phyloP scores from a whole-genome alignment of 2,329 filamentous ascomycete genomes.

The Fonsecaea monophora region DNA sequence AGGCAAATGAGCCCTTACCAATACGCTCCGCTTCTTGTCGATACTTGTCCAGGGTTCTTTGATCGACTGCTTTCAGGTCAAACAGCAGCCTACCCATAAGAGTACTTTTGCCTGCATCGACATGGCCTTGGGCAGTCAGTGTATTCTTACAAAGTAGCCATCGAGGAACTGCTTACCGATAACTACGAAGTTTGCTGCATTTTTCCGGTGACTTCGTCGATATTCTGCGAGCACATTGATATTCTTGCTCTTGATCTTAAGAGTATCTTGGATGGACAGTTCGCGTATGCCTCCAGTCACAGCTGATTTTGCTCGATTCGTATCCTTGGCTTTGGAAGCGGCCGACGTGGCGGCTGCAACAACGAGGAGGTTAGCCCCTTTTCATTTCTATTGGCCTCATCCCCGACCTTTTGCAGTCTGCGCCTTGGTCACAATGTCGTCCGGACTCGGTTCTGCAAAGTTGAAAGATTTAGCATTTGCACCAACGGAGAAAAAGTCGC shows the following conservation, averaged over 20 bases:
- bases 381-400: slow-evolving; percentile 42
- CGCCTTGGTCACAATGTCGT: slow-evolving; percentile 85
- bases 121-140: slow-evolving; percentile 70
- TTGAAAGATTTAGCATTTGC: slow-evolving; percentile 53
- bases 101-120: slow-evolving; percentile 97
- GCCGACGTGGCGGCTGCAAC: slow-evolving; percentile 44
- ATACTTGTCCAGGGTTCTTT: slow-evolving; percentile 86
- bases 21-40: slow-evolving; percentile 86
- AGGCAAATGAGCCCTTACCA: slow-evolving; percentile 92
- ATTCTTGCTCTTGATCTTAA: slow-evolving; percentile 72
- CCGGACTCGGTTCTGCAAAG: slow-evolving; percentile 87
- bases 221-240: slow-evolving; percentile 84
- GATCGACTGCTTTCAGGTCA: slow-evolving; percentile 85
- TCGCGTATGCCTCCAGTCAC: slow-evolving; percentile 58
- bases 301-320: slow-evolving; percentile 29
- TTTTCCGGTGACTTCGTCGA: slow-evolving; percentile 75
- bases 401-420: slow-evolving; percentile 76
- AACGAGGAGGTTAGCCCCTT: slow-evolving; percentile 42
- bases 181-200: slow-evolving; percentile 87
- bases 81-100: slow-evolving; percentile 94
- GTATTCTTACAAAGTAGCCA: not conserved
- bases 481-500: slow-evolving; percentile 18
- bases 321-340: slow-evolving; percentile 50
- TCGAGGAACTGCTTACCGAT: slow-evolving; percentile 69
- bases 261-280: slow-evolving; percentile 57